A percentile compares a stretch with the other conserved stretches of the same genome.
Conservation (phyloP, 2,329 filamentous ascomycete genomes). For the Cordyceps cicadae region DNA sequence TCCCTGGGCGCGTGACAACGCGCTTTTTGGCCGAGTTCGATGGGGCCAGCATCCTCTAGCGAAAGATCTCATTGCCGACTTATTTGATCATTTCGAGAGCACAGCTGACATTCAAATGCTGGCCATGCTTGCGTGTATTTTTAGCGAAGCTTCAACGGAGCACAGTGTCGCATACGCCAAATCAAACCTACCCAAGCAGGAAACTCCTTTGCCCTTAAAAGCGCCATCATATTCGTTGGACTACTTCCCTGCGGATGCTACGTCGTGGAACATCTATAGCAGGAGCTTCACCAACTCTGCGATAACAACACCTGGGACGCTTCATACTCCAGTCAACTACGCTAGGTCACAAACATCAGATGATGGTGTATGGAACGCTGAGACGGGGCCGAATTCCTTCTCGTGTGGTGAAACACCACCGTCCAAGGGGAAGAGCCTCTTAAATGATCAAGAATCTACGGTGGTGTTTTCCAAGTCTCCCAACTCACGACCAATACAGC, state of each 20-base stretch:
- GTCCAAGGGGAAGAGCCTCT: constrained; percentile 37
- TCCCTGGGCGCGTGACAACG: constrained; percentile 8
- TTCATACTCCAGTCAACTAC: constrained; percentile 46
- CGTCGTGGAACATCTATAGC: constrained; percentile 43
- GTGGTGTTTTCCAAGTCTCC: constrained; percentile 53
- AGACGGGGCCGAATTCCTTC: constrained; percentile 49
- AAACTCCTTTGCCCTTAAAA: constrained; percentile 57
- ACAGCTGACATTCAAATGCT: constrained; percentile 61
- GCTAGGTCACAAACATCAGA: constrained; percentile 51
- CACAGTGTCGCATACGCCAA: constrained; percentile 51
- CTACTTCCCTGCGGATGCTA: constrained; percentile 54
- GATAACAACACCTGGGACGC: constrained; percentile 48
- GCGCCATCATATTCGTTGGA: constrained; percentile 58
- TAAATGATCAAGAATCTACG: constrained; percentile 37
- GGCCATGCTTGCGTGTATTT: constrained; percentile 63
- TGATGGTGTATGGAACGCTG: constrained; percentile 42
- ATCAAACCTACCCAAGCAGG: constrained; percentile 46
- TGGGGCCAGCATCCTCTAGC: constrained; percentile 61
- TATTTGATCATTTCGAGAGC: constrained; percentile 57
- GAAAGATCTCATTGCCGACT: constrained; percentile 48
- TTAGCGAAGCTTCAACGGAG: constrained; percentile 51
- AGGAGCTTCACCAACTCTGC: constrained; percentile 47
- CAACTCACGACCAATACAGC: constrained; percentile 40
- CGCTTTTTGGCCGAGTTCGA: constrained; percentile 52
- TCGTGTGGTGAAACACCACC: constrained; percentile 57